Base-by-base conservation (phyloP, 108 stramenopile species). In the Fragilaria radians region DNA sequence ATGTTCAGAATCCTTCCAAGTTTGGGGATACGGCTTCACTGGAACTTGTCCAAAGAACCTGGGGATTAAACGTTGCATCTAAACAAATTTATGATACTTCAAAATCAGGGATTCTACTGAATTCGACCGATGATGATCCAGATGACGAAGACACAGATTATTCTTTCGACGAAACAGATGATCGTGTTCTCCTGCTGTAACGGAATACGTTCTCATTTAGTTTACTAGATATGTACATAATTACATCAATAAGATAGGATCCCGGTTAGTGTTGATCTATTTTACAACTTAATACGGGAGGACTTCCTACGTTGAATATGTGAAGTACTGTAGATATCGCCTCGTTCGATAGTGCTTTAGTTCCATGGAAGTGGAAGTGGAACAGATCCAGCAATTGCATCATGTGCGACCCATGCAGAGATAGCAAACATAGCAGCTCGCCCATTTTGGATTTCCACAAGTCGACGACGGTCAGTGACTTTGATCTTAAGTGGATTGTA, bases 391-490 rank as follows among this genome's bases (percentile, higher is more conserved):
- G 78, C 70, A 54, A 79, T 69, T 14, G 66, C 33, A 42, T 78
- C 75, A 24, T 70, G 62, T 19, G 77, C 71, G 32, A 83, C 66
- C 78, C 76, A 83, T 23, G 78, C 82, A 53, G 49, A 61, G 61
- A 83, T 83, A 32, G 78, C 82, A 30, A 83, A 66, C 82, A 83
- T 83, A 51, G 82, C 82, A 51, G 78, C 78, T 55, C 82, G 78
- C 54, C 82, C 82, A 56, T 83, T 83, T 59, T 83, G 78, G 26
- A 83, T 57, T 68, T 83, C 82, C 3, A 58, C 59, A 28, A 74
- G 60, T 22, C 65, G 64, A 28, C 71, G 68, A 4, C 68, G 67
- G 48, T 83, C 78, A 25, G 68, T 70, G 28, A 79, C 72, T 14
- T 69, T 67, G 30, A 74, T 61, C 9, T 68, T 52, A 52, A 82